Percentiles rank a stretch among this genome's conserved stretches.
Conservation (phyloP, 2,329 filamentous ascomycete species). For the Fusarium circinatum region DNA sequence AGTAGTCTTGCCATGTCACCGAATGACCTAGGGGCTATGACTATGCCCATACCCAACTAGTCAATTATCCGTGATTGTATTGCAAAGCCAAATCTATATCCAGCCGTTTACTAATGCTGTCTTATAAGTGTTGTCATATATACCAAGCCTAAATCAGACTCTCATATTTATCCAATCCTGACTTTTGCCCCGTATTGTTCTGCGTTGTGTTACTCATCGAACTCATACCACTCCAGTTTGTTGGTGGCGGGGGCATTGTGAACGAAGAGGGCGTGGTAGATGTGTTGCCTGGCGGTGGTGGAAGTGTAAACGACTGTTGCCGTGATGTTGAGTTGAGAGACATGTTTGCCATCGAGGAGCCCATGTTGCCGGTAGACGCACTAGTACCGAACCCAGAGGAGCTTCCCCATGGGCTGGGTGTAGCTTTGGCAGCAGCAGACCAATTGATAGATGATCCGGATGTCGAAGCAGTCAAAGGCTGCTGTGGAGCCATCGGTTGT, state of each 20-base stretch:
- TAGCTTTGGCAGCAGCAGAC: constrained; percentile 54
- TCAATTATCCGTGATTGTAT: not conserved
- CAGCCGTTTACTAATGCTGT: not conserved
- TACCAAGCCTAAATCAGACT: constrained; percentile 64
- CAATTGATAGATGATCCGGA: constrained; percentile 60
- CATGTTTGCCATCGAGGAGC: constrained; percentile 59
- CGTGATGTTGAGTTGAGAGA: constrained; percentile 57
- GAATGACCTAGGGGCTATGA: not conserved
- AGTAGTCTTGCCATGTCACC: not conserved
- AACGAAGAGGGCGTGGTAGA: constrained; percentile 53
- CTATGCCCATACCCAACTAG: not conserved
- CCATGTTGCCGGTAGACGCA: constrained; percentile 46
- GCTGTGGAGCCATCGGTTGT: constrained; percentile 34
- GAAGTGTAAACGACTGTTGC: constrained; percentile 65
- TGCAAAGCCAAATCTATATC: constrained; percentile 13
- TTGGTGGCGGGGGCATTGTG: constrained; percentile 57
- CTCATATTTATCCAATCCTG: constrained; percentile 74
- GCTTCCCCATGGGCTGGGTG: constrained; percentile 63
- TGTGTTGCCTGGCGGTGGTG: constrained; percentile 60
- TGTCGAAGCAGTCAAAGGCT: constrained; percentile 22
- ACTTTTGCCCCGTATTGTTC: constrained; percentile 51
- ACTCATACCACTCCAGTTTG: constrained; percentile 40
- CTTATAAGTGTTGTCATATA: not conserved
- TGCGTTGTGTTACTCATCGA: constrained; percentile 13
- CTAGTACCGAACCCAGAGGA: constrained; percentile 44